Base-by-base conservation (phyloP, 306 rosid species). In the Pyrus pyrifolia region DNA sequence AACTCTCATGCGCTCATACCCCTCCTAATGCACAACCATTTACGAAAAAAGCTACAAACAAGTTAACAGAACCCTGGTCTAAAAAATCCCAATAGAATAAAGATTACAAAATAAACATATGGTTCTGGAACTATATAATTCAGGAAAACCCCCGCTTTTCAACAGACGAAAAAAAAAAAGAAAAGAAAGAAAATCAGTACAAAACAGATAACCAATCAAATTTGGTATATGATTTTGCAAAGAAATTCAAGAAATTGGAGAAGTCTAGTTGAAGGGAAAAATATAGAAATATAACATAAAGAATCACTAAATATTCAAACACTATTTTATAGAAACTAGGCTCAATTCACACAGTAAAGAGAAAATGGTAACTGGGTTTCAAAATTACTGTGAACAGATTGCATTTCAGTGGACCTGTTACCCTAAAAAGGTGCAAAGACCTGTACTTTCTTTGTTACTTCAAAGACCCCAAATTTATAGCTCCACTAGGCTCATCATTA, bases 381-480 rank as follows among this genome's bases (percentile, higher is more conserved):
- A 78, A 61, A 51, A 52, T 12, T 64, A 35, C 23, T 35, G 49
- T 21, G 52, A 25, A 70, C 49, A 70, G 76, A 78, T 70, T 53
- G 51, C 49, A 21, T 30, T n/a, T 30, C 3, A 66, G 44, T 13
- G 53, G 22, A 61, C 67, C 51, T 57, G 25, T 45, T 8, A 74
- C 17, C 53, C 68, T 46, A 25, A 80, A 57, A 57, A 35, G 38
- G 71, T 13, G 25, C 59, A 76, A 67, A 74, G 71, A 76, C 62
- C 75, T 49, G 38, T 23, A 72, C 85, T 59, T 40, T 49, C 80
- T 67, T 27, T 67, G 62, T 33, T 44, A 57, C 27, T 52, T 74
- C 70, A 86, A 67, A 79, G 71, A 80, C 75, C 81, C 78, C 7
- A 65, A 81, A 64, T 70, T 61, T 40, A 35, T 45, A 74, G 83